phyloP scores from a whole-genome alignment of 306 rosid species.

The Adenanthera pavonina region DNA sequence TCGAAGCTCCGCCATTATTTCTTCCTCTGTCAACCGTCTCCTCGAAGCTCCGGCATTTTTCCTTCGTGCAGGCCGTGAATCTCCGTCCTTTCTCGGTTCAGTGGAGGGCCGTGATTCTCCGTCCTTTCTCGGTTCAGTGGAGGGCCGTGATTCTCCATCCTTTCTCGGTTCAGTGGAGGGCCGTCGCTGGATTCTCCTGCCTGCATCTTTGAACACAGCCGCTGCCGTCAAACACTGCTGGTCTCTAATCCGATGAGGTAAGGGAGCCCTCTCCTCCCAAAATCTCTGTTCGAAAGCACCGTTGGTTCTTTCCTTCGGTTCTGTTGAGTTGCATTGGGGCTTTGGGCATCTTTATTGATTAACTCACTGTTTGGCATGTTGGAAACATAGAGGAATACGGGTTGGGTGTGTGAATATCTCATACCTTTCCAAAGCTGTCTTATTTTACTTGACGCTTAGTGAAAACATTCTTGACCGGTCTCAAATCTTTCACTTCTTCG shows the following conservation, averaged over 20 bases:
- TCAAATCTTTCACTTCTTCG: too few species aligned
- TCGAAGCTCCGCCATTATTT: too few species aligned
- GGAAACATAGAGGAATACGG: background rate
- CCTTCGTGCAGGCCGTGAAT: too few species aligned
- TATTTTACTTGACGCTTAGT: background rate
- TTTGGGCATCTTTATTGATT: background rate
- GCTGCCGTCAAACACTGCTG: background rate
- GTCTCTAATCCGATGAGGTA: background rate
- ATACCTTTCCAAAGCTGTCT: background rate
- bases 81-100: too few species aligned
- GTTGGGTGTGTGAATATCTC: background rate
- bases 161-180: too few species aligned
- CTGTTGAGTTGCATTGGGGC: background rate
- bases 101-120: too few species aligned
- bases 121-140: too few species aligned
- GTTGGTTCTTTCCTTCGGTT: background rate
- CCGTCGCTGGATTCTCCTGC: background rate
- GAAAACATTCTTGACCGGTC: background rate
- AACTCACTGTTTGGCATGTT: background rate
- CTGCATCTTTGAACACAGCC: background rate
- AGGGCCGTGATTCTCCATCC: too few species aligned
- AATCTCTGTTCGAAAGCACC: background rate
- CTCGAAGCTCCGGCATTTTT: too few species aligned
- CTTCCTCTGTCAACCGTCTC: too few species aligned
- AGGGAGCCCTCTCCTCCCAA: background rate